Conservation (phyloP, 225 moss, liverwort and hornwort species). For the Physcomitrellopsis africana region DNA sequence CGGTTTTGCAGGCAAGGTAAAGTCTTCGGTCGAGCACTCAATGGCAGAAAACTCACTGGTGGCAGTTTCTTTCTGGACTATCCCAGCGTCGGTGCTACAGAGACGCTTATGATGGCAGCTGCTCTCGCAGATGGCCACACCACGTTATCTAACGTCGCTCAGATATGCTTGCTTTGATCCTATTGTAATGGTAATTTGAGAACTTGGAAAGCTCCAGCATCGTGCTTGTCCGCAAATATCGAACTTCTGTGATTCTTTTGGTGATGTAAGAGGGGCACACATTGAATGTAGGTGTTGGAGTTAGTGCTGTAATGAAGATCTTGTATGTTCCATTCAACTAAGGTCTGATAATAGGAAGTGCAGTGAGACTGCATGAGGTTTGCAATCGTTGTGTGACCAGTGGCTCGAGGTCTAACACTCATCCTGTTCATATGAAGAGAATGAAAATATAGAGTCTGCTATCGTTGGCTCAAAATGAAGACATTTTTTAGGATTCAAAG, state of each 20-base stretch:
- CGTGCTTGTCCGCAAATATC: not conserved
- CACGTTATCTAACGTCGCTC: constrained; percentile 86
- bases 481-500: not conserved
- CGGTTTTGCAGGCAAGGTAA: constrained; percentile 79
- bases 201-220: constrained; percentile 15
- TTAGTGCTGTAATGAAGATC: constrained; percentile 1
- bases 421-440: not conserved
- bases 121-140: constrained; percentile 87
- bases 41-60: constrained; percentile 82
- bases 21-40: constrained; percentile 79
- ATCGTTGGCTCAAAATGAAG: not conserved
- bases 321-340: not conserved
- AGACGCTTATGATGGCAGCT: constrained; percentile 99
- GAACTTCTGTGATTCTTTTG: not conserved
- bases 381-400: not conserved
- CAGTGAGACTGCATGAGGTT: not conserved
- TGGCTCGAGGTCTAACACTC: not conserved
- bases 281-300: not conserved
- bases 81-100: constrained; percentile 98
- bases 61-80: constrained; percentile 89
- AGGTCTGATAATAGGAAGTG: not conserved
- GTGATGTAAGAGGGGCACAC: constrained; percentile 5
- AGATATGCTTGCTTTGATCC: constrained; percentile 47
- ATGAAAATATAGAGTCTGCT: not conserved
- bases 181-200: constrained; percentile 17